Percentiles rank a stretch among this genome's conserved stretches.
Conservation (phyloP, 345 rosid genomes). For the Anastatica hierochuntica region DNA sequence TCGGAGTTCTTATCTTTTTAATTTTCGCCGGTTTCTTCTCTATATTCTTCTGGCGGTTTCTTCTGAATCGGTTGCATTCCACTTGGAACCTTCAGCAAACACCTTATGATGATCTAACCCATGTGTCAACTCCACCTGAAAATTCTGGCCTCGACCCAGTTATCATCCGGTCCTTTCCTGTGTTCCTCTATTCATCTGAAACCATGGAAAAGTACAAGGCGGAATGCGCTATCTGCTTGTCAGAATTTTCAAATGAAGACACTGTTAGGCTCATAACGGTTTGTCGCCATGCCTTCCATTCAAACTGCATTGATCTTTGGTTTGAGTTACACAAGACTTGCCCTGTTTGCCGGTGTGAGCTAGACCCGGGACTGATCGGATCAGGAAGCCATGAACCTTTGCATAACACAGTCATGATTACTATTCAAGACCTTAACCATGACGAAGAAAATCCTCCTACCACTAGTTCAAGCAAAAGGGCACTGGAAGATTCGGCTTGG, state of each 20-base stretch:
- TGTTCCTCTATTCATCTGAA: constrained; percentile 35
- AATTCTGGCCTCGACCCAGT: constrained; percentile 52
- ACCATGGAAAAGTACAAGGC: constrained; percentile 39
- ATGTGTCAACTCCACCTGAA: background rate
- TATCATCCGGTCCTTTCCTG: constrained; percentile 43
- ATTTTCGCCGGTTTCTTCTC: constrained; percentile 50
- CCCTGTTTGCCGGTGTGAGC: constrained; percentile 71
- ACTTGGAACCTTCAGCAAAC: constrained; percentile 32
- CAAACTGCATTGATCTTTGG: constrained; percentile 84
- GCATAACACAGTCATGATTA: constrained; percentile 10
- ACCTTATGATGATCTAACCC: constrained; percentile 29
- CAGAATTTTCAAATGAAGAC: constrained; percentile 57
- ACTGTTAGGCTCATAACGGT: constrained; percentile 56
- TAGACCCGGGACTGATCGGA: constrained; percentile 33
- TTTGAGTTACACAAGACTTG: constrained; percentile 69
- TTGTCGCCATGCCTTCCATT: constrained; percentile 73
- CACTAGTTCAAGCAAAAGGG: constrained; percentile 30
- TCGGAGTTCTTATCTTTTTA: constrained; percentile 40
- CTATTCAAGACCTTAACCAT: constrained; percentile 12
- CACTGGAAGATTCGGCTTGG: constrained; percentile 13
- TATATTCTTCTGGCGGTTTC: constrained; percentile 48
- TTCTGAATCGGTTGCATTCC: constrained; percentile 36
- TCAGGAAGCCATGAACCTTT: constrained; percentile 20
- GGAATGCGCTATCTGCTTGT: constrained; percentile 80
- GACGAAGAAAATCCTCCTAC: constrained; percentile 28